These are phyloP conservation scores for Diaporthe australafricana DNA, from an alignment of 2,329 filamentous ascomycete genomes.

Conservation along the genomic window DNA sequence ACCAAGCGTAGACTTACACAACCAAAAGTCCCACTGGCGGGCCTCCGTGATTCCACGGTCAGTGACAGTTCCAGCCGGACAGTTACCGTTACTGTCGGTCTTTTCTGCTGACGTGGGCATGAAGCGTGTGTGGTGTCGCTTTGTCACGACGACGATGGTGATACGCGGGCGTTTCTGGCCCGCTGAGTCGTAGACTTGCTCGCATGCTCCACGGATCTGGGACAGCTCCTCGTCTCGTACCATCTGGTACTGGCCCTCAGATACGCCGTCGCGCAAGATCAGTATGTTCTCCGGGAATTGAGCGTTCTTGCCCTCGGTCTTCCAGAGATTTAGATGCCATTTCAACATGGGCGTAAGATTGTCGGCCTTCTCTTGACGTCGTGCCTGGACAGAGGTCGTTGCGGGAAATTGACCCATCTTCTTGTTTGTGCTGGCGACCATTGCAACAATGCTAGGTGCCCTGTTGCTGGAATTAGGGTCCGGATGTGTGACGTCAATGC, in stretches of 20 bases:
- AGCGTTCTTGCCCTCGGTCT: conserved; percentile 54
- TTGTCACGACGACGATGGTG: conserved; percentile 77
- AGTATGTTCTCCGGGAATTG: conserved; percentile 73
- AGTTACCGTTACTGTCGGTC: conserved; percentile 65
- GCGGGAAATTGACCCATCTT: conserved; percentile 75
- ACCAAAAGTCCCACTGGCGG: conserved; percentile 76
- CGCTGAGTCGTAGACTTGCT: conserved; percentile 62
- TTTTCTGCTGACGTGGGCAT: conserved; percentile 65
- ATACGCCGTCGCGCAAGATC: conserved; percentile 82
- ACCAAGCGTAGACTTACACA: conserved; percentile 51
- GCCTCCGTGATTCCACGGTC: conserved; percentile 77
- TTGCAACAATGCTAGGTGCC: conserved; percentile 75
- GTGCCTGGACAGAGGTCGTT: conserved; percentile 69
- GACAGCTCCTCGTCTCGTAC: no score
- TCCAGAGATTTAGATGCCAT: conserved; percentile 71
- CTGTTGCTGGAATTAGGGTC: conserved; percentile 72
- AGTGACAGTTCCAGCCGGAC: conserved; percentile 74
- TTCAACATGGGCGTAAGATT: conserved; percentile 70
- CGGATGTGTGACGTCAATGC: conserved; percentile 81
- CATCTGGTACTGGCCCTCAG: conserved; percentile 75
- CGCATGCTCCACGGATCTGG: no score
- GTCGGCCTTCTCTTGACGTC: conserved; percentile 72
- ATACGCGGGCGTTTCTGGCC: conserved; percentile 68
- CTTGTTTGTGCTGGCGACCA: conserved; percentile 74
- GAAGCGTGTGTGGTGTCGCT: conserved; percentile 81